These are phyloP conservation scores for Penicillium italicum DNA, from an alignment of 2,329 filamentous ascomycete genomes.

Conservation along the genomic window DNA sequence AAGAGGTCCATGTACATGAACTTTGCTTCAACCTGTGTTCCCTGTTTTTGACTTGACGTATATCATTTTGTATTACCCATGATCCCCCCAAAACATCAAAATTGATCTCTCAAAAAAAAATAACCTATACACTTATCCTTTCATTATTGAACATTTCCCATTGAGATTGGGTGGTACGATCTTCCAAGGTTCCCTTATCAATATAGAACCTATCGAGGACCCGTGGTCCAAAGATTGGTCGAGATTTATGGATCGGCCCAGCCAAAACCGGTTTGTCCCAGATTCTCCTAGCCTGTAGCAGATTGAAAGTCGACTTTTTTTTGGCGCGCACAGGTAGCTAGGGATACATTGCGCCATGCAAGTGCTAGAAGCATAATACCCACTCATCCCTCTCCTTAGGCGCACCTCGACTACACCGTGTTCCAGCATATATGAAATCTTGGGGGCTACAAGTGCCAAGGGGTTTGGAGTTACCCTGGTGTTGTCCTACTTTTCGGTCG, in stretches of 20 bases:
- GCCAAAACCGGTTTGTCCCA: slow-evolving; percentile 5
- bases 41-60: slow-evolving; percentile 24
- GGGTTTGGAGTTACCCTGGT: not conserved
- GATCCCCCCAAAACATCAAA: not conserved
- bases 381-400: not conserved
- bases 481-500: not conserved
- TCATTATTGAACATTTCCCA: not conserved
- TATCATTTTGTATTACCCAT: slow-evolving; percentile 13
- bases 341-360: slow-evolving; percentile 10
- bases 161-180: not conserved
- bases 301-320: not conserved
- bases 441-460: not conserved
- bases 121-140: not conserved
- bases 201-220: not conserved
- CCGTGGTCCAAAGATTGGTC: not conserved
- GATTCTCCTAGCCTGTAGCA: not conserved
- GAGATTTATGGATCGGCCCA: not conserved
- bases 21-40: slow-evolving; percentile 16
- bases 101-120: not conserved
- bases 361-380: slow-evolving; percentile 8
- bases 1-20: slow-evolving; percentile 7
- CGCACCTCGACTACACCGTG: not conserved
- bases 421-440: not conserved
- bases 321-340: slow-evolving; percentile 6
- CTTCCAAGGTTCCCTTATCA: not conserved